phyloP scores from a whole-genome alignment of 768 basidiomycete genomes.

The Russula olivacea region DNA sequence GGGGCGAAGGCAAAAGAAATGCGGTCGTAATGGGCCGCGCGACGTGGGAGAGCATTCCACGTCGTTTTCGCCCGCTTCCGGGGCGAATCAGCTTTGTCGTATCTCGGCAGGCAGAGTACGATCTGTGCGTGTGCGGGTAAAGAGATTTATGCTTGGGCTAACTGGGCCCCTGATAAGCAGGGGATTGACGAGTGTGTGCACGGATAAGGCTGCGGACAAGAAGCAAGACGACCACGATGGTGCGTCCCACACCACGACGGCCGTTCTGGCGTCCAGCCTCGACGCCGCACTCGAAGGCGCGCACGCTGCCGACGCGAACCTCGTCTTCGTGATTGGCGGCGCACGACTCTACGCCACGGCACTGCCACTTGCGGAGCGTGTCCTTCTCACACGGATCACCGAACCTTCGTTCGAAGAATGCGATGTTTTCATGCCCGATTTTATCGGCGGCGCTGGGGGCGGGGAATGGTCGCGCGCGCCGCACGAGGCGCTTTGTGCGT shows the following conservation, averaged over 20 bases:
- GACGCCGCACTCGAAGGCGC: slow-evolving; percentile 24
- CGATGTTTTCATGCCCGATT: slow-evolving; percentile 82
- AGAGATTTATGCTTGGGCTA: slow-evolving; percentile 1
- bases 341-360: slow-evolving; percentile 72
- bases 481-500: slow-evolving; percentile 60
- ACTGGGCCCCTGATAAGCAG: slow-evolving; percentile 5
- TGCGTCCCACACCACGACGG: slow-evolving; percentile 27
- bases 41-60: slow-evolving; percentile 96
- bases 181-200: background rate
- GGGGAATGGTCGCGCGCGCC: slow-evolving; percentile 50
- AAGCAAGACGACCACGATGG: background rate
- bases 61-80: slow-evolving; percentile 72
- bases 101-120: slow-evolving; percentile 51
- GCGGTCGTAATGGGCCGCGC: slow-evolving; percentile 92
- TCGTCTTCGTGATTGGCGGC: slow-evolving; percentile 85
- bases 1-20: slow-evolving; percentile 40
- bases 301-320: slow-evolving; percentile 41
- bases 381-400: slow-evolving; percentile 81
- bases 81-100: slow-evolving; percentile 75
- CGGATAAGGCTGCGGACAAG: background rate
- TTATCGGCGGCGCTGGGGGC: slow-evolving; percentile 35
- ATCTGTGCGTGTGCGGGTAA: slow-evolving; percentile 45
- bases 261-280: slow-evolving; percentile 42
- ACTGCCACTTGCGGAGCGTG: slow-evolving; percentile 62
- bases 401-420: slow-evolving; percentile 73